Evolutionary conservation across 1,284 basidiomycete genomes (phyloP), one percentile per base, ranked within the genome.

Genomic region (Leccinum brunneo-olivaceum): DNA sequence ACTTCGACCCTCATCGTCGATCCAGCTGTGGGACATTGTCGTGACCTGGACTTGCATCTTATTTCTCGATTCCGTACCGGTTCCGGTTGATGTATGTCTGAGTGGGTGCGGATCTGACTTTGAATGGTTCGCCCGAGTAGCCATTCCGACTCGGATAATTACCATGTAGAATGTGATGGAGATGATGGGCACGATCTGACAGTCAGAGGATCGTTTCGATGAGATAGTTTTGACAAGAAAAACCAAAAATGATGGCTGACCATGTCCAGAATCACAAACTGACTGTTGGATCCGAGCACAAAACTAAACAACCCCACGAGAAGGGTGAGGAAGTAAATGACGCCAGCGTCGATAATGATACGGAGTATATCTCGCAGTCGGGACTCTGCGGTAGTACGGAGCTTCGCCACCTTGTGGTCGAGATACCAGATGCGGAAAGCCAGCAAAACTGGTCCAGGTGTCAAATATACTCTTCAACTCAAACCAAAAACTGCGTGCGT

Each of bases 91-190:
- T n/a, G n/a, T n/a, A n/a, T n/a, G n/a, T n/a, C n/a, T n/a, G n/a
- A n/a, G n/a, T n/a, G n/a, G n/a, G n/a, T n/a, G n/a, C n/a, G n/a
- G n/a, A n/a, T n/a, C n/a, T n/a, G n/a, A n/a, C n/a, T n/a, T n/a
- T n/a, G n/a, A n/a, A n/a, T 76, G 76, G 48, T 30, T n/a, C n/a
- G 14, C 29, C 14, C 29, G 29, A 30, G 14, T 7, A 30, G 8
- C 29, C 29, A 33, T 11, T 16, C 10, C 25, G 36, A 27, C 15
- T 4, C 20, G n/a, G 2, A 36, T 23, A 7, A 27, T 27, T 6
- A 28, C 36, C 7, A 20, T 18, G 24, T 28, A 38, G n/a, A 19
- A 23, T n/a, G 9, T 5, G n/a, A 34, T 34, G 33, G 33, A 34
- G 19, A 34, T 34, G 34, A 36, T 11, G 14, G 23, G 21, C 15